Evolutionary conservation across 164 flowering plant species (phyloP).

Genomic region (Taxillus chinensis): DNA sequence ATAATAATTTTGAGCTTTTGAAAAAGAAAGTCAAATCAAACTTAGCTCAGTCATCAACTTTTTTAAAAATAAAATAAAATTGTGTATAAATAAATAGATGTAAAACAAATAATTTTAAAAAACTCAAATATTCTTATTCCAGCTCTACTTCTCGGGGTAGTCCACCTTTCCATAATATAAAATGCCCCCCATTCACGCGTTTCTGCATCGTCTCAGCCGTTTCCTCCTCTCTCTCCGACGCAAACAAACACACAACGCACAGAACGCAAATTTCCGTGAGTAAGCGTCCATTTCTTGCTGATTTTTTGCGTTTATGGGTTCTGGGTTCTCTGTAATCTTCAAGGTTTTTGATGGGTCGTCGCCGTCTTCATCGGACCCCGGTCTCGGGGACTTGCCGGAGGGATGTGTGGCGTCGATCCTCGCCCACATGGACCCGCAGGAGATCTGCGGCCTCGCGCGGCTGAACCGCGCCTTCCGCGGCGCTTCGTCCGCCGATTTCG

Average conservation of each 20-base stretch:
- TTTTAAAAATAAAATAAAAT: no score
- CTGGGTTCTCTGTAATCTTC: conserved; percentile 20
- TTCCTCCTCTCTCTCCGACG: no score
- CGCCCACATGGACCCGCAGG: conserved; percentile 43
- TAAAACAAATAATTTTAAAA: no score
- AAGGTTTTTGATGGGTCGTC: background rate
- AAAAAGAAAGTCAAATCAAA: no score
- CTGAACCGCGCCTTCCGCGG: conserved; percentile 66
- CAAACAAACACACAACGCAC: no score
- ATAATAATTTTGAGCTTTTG: no score
- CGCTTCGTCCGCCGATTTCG: conserved; percentile 80
- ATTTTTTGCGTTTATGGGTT: conserved; percentile 27
- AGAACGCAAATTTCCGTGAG: no score
- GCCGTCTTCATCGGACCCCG: conserved; percentile 12
- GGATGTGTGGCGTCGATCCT: conserved; percentile 60
- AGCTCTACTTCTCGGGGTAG: background rate
- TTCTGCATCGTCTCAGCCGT: no score
- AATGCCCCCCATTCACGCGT: no score
- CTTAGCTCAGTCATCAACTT: no score
- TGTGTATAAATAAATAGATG: no score
- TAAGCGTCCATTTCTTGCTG: background rate
- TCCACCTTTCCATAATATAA: background rate
- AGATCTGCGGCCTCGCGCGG: conserved; percentile 61
- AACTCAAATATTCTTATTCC: no score
- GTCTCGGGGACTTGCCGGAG: conserved; percentile 83